Evolutionary conservation across 2,329 filamentous ascomycete genomes (phyloP), one percentile per base, ranked within the genome.

Genomic region (Botryotinia narcissicola): DNA sequence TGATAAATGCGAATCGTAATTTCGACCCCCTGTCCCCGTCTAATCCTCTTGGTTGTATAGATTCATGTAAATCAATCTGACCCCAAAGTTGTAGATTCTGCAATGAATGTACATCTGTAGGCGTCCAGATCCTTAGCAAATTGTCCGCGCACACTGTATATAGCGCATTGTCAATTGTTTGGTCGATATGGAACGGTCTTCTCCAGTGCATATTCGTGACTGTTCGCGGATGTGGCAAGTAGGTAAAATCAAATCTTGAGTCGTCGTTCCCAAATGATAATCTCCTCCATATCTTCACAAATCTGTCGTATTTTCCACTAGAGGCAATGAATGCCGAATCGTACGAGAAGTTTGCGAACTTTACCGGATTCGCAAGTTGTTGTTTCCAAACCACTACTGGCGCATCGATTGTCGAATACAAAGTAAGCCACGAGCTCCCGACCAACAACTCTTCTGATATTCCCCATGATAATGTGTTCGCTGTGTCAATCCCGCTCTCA

Each of bases 251-350:
- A 82, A 98, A 98, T 73, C 92, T 88, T 57, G 94, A 92, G 77
- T 97, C 92, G 73, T 94, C 91, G 0, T 90, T 88, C 22, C 94
- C 94, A 80, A 95, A 98, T 14, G 92, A 92, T 37, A 97, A 85
- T 71, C 95, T 89, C 76, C 94, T 90, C 96, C 97, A 99, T 78
- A 98, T 88, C 83, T 99, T 98, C 77, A 97, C 90, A 32, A 98
- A 84, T 70, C 91, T 88, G 82, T 98, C 96, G 80, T 93, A 89
- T 68, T 87, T 85, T 60, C 94, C 92, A 20, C 92, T 88, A 1
- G 93, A 95, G 29, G 94, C 95, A 71, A 98, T 93, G 75, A 97
- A 90, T 32, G 91, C 91, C 20, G 93, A 95, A 81, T 97, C 95
- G 76, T 93, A 93, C 1, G 95, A 97, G 77, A 98, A 90, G 14